These are phyloP conservation scores for Aureobasidium lini DNA, from an alignment of 2,329 filamentous ascomycete genomes.

Conservation along the genomic window DNA sequence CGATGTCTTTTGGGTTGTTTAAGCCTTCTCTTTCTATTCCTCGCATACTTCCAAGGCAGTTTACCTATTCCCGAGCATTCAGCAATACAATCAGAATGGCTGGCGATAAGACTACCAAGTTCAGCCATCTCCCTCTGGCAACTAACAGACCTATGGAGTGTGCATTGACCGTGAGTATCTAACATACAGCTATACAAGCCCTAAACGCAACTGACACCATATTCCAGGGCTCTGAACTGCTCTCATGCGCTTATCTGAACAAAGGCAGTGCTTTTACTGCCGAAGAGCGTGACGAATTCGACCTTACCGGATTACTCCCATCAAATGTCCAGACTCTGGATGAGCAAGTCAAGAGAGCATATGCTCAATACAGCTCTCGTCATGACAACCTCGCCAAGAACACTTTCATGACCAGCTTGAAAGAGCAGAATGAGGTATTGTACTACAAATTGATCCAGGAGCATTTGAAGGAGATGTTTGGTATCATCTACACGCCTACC, in stretches of 20 bases:
- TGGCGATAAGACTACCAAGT: not conserved
- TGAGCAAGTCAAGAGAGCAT: conserved; percentile 68
- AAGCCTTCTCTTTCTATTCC: not conserved
- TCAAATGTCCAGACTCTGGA: conserved; percentile 65
- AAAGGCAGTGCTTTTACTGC: conserved; percentile 72
- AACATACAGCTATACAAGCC: not conserved
- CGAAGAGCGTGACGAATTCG: conserved; percentile 62
- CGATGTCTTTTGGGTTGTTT: not conserved
- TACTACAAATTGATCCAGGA: conserved; percentile 74
- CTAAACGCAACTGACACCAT: not conserved
- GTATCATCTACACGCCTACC: conserved; percentile 84
- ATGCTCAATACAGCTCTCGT: conserved; percentile 64
- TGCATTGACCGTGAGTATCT: conserved; percentile 14
- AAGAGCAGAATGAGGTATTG: conserved; percentile 76
- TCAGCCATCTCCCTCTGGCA: conserved; percentile 10
- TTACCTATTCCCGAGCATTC: not conserved
- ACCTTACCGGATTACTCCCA: conserved; percentile 66
- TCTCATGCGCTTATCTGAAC: conserved; percentile 65
- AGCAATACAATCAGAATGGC: not conserved
- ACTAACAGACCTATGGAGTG: conserved; percentile 15
- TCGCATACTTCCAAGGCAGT: not conserved
- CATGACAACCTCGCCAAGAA: conserved; percentile 69
- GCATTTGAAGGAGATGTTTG: conserved; percentile 81
- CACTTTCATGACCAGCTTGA: conserved; percentile 77
- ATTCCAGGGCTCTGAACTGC: conserved; percentile 38